Conservation (phyloP, 176 grass and related monocot species). For the Musa itinerans region DNA sequence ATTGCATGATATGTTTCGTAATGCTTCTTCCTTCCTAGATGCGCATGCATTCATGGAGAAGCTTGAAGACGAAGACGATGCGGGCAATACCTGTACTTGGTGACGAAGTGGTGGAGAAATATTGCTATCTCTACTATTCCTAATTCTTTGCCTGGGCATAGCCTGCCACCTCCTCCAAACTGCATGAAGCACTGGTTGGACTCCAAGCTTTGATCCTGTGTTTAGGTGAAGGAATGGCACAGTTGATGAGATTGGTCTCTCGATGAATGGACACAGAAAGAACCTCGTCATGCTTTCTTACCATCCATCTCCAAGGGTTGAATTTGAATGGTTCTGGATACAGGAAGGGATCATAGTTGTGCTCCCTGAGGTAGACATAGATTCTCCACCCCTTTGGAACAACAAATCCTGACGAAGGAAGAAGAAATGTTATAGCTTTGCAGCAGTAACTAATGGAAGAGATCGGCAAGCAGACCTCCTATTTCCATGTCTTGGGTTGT, state of each 20-base stretch:
- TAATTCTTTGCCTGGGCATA: conserved; percentile 17
- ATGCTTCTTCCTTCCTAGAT: too few species aligned
- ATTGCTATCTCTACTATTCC: conserved; percentile 7
- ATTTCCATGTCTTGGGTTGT: conserved; percentile 9
- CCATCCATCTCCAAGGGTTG: conserved; percentile 22
- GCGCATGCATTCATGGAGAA: too few species aligned
- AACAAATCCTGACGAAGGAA: conserved; percentile 1
- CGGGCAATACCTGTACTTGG: conserved; percentile 6
- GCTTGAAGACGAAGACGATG: too few species aligned
- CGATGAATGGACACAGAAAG: background rate
- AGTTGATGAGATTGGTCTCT: background rate
- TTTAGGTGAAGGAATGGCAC: background rate
- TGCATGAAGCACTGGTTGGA: background rate
- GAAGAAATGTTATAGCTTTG: background rate
- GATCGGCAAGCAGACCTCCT: background rate
- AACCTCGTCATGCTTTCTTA: background rate
- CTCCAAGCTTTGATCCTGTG: conserved; percentile 4
- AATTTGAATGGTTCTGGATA: conserved; percentile 18
- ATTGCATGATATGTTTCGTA: background rate
- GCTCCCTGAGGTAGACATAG: conserved; percentile 14
- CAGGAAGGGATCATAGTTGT: conserved; percentile 15
- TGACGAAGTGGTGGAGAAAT: conserved; percentile 22
- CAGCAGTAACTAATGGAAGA: background rate
- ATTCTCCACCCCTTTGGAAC: conserved; percentile 19
- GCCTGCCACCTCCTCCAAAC: conserved; percentile 13